Evolutionary conservation across 2,329 filamentous ascomycete species (phyloP), one percentile per base, ranked within the genome.

Genomic region (Herpotrichia juniperi): DNA sequence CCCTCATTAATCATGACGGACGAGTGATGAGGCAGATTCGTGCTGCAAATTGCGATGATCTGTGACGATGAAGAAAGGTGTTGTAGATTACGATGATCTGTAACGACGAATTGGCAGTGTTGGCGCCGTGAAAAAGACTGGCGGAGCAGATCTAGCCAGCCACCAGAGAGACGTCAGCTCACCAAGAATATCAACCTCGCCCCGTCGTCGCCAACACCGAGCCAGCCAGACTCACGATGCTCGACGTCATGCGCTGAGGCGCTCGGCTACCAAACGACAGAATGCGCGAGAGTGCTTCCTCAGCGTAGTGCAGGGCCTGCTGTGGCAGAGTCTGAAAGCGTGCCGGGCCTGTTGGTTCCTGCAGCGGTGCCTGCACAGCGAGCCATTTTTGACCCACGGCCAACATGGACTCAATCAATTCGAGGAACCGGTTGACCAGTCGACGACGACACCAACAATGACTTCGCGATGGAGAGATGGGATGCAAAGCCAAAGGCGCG

Each of bases 191-290:
- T 28, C 26, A n/a, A 37, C 7, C 34, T 37, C 34, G 14, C 34
- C 34, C 6, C 34, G 14, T 37, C 34, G 34, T 19, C 26, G 26
- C 7, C 51, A 50, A 43, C 50, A 32, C 48, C 26, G 30, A 42
- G 53, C 60, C 54, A 57, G 53, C n/a, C n/a, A 54, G 54, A 58
- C 57, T 69, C 67, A 71, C 67, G 69, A 72, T 72, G 65, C 50
- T 62, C 65, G 58, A 67, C 67, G 67, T 72, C 69, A 71, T 71
- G 67, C 59, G 58, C 37, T 9, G 10, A 9, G 34, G 4, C 5
- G 34, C 4, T 4, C 7, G 37, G 25, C 21, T 19, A 21, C 21
- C 37, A 22, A 14, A 19, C 37, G n/a, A 31, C 12, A 19, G 31
- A 47, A 28, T 37, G 12, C 19, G 14, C 28, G 30, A 35, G 25